Base-by-base conservation (phyloP, 768 basidiomycete genomes). In the Pulveroboletus frians region DNA sequence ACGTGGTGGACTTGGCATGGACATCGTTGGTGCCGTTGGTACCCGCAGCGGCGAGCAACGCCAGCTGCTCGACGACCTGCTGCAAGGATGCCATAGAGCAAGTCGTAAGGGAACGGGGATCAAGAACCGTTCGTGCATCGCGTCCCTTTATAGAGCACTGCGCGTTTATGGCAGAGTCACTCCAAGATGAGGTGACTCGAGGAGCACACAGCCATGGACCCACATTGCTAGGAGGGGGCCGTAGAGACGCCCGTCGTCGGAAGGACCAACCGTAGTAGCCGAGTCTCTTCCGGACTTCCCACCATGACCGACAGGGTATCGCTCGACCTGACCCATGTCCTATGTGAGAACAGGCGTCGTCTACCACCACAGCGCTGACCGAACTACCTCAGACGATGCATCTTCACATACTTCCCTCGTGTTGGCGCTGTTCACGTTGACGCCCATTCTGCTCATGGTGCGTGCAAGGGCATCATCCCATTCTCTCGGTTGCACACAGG, bases 381-480 rank as follows among this genome's bases (percentile, higher is more conserved):
- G 37, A 1, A 27, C 31, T 27, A 26, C 35, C 57, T 6, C 51
- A 87, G 85, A 87, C 57, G 77, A 87, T 64, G 77, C 80, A 43
- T 72, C 73, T 27, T 86, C 85, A 5, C 54, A 73, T 8, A 64
- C 79, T 41, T 84, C 84, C 0, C 60, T 84, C 21, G 70, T 64
- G 7, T 64, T 86, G 45, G 85, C 85, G 23, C 64, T 87, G 38
- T 65, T 86, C 46, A 85, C 85, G 0, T 68, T 87, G 23, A 84
- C 76, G 51, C 85, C 85, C 9, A 84, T 87, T 48, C 72, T 86
- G 17, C 74, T 87, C 48, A 86, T 86, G 84, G 85, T 85, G 61
- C 40, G 68, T 57, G 15, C 14, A 21, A 11, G n/a, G 21, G 14
- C 41, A 36, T 42, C 14, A 35, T 34, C 5, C 9, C 2, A 13